phyloP scores from a whole-genome alignment of 371 early-diverging fungal species.

The Mucor irregularis region DNA sequence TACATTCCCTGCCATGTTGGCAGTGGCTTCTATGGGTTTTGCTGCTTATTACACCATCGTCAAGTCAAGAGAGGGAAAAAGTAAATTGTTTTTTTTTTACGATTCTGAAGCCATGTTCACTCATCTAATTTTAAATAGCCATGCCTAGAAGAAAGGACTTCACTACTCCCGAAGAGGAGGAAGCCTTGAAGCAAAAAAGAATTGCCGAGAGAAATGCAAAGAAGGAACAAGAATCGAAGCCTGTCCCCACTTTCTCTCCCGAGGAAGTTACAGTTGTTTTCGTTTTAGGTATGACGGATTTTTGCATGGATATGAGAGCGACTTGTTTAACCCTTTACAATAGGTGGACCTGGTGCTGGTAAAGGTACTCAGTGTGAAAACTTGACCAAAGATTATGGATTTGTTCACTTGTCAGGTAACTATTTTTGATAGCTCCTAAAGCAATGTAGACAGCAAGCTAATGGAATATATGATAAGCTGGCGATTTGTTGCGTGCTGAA shows the following conservation, averaged over 20 bases:
- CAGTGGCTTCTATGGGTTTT: constrained; percentile 56
- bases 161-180: constrained; percentile 17
- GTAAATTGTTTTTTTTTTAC: constrained; percentile 22
- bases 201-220: constrained; percentile 15
- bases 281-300: constrained; percentile 47
- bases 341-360: constrained; percentile 80
- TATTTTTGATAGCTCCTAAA: no score
- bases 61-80: constrained; percentile 47
- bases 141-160: constrained; percentile 27
- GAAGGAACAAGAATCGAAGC: constrained; percentile 17
- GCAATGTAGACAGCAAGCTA: no score
- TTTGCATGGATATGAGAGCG: background rate
- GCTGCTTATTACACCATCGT: constrained; percentile 50
- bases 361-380: constrained; percentile 94
- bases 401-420: constrained; percentile 91
- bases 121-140: constrained; percentile 2
- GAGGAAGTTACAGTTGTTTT: constrained; percentile 67
- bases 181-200: constrained; percentile 19
- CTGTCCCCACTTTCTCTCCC: constrained; percentile 37
- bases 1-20: constrained; percentile 49
- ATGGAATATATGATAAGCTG: no score
- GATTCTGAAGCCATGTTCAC: no score
- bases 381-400: constrained; percentile 85
- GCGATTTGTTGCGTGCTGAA: constrained; percentile 92
- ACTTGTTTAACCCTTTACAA: background rate